These are phyloP conservation scores for Candida tibetensis DNA, from an alignment of 805 yeast species.

Conservation along the genomic window DNA sequence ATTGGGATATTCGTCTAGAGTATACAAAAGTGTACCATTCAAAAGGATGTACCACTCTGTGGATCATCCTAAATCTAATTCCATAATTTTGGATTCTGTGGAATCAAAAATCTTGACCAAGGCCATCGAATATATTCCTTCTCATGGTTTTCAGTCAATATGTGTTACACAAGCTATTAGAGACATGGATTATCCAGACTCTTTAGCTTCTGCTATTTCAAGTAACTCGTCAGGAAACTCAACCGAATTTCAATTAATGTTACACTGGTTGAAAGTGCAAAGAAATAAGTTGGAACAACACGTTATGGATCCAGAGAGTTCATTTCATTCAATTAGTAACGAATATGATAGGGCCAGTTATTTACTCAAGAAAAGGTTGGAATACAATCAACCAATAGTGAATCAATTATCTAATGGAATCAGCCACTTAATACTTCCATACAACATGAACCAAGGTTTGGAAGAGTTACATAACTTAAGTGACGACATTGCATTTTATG, in stretches of 20 bases:
- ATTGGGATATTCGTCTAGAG: not conserved
- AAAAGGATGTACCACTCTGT: conserved; percentile 31
- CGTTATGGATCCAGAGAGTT: conserved; percentile 25
- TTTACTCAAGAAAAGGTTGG: conserved; percentile 49
- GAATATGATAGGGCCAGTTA: conserved; percentile 45
- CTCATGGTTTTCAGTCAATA: conserved; percentile 47
- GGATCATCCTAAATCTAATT: conserved; percentile 35
- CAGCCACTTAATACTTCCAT: conserved; percentile 62
- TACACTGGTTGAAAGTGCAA: conserved; percentile 46
- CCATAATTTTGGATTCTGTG: conserved; percentile 28
- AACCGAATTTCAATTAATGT: conserved; percentile 56
- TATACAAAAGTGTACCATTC: conserved; percentile 1
- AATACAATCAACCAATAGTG: conserved; percentile 49
- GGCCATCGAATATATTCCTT: conserved; percentile 45
- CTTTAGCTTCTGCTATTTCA: conserved; percentile 40
- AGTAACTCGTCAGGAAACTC: conserved; percentile 38
- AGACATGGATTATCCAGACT: conserved; percentile 51
- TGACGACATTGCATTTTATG: conserved; percentile 78
- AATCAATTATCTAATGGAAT: conserved; percentile 48
- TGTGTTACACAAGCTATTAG: conserved; percentile 52
- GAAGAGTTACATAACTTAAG: conserved; percentile 70
- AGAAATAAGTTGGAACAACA: conserved; percentile 35
- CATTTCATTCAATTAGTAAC: conserved; percentile 25
- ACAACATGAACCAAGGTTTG: conserved; percentile 53
- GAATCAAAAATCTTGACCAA: conserved; percentile 42